Base-by-base conservation (phyloP, 345 rosid genomes). In the Eutrema heterophyllum region DNA sequence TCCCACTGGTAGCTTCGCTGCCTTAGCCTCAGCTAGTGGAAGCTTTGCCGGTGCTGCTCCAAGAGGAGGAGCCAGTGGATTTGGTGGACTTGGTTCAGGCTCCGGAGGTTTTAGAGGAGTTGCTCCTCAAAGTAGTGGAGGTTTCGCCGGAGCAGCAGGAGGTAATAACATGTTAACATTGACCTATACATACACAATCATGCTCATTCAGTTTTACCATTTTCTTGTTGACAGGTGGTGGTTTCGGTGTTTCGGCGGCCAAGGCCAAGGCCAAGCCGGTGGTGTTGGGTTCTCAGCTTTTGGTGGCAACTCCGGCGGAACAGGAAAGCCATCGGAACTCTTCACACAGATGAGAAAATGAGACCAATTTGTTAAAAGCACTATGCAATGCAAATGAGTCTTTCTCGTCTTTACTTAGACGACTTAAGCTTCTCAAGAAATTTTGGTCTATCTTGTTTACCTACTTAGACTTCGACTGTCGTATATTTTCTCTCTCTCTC, bases 261-360 rank as follows among this genome's bases (percentile, higher is more conserved):
- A 81, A 83, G 87, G 21, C 0, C 71, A 64, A 76, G 79, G 70
- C 5, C 73, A 75, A 60, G 21, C 24, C 30, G 58, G 87, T 59
- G 69, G 65, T 30, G 85, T 86, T 68, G 90, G 90, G 36, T 86
- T 91, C 82, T 85, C 98, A 51, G 67, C 83, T 14, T 86, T 89
- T 50, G 84, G 80, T 60, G 79, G 82, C 30, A 78, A 75, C 53
- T 58, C 67, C 2, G 92, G 83, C 41, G 86, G 74, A 75, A 32
- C 70, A 32, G 83, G 87, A 59, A 93, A 81, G 68, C 92, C 93
- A 38, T 39, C 93, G 0, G 84, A 87, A 35, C 79, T 85, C 43
- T 83, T 92, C 51, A 87, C 97, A 1, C 91, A 92, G 82, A 92
- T 92, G 74, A 86, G 96, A 64, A 95, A 84, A 73, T 94, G 89